Conservation (phyloP, 2,329 filamentous ascomycete species). For the Fusarium virguliforme region DNA sequence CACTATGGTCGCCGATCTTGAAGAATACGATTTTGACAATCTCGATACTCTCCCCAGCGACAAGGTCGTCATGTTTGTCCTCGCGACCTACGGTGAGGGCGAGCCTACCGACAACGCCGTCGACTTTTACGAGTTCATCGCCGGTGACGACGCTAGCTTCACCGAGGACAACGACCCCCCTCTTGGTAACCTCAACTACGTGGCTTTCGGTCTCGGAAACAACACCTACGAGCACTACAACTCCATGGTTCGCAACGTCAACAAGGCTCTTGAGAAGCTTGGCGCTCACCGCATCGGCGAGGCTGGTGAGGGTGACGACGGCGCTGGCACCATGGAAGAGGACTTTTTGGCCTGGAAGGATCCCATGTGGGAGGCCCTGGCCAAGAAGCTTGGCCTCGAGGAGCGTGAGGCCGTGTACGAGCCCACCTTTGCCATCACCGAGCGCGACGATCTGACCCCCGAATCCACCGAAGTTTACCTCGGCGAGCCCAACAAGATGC, state of each 20-base stretch:
- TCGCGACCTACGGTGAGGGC: conserved; percentile 98
- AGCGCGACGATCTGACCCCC: conserved; percentile 80
- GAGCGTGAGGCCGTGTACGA: conserved; percentile 98
- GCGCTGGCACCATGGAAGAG: conserved; percentile 99
- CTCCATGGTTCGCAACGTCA: conserved; percentile 94
- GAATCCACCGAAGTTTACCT: conserved; percentile 90
- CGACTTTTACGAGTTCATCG: conserved; percentile 98
- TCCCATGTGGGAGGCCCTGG: conserved; percentile 94
- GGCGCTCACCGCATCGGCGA: conserved; percentile 88
- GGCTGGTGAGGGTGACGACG: conserved; percentile 96
- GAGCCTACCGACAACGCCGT: conserved; percentile 99
- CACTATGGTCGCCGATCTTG: conserved; percentile 97
- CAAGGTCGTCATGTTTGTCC: conserved; percentile 93
- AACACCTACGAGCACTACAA: conserved; percentile 99
- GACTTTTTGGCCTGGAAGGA: conserved; percentile 99
- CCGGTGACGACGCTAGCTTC: conserved; percentile 85
- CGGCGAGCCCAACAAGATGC: conserved; percentile 96
- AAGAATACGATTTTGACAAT: conserved; percentile 98
- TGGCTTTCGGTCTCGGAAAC: conserved; percentile 96
- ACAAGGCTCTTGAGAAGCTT: conserved; percentile 84
- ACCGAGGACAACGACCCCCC: conserved; percentile 81
- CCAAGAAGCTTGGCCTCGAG: conserved; percentile 87
- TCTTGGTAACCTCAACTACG: conserved; percentile 88
- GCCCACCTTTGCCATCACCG: conserved; percentile 87
- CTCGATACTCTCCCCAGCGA: conserved; percentile 90